A percentile compares a stretch with the other conserved stretches of the same genome.
Evolutionary conservation across 2,329 filamentous ascomycete species (phyloP).

Genomic region (Beauveria scarabaeidicola): DNA sequence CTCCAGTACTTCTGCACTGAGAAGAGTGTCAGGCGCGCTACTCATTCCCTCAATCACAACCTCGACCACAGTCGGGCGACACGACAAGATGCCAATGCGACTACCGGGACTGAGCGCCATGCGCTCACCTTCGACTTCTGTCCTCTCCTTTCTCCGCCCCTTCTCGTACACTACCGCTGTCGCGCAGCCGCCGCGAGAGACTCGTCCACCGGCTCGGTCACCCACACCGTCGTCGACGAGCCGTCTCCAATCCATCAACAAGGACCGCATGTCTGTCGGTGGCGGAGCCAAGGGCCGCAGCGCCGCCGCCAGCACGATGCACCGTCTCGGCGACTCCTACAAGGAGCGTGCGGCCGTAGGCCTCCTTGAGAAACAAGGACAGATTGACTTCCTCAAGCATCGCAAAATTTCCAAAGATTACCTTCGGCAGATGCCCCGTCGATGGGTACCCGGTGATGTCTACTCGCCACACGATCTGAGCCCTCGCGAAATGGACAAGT

Average conservation of each 20-base stretch:
- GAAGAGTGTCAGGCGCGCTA: background rate
- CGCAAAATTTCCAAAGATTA: constrained; percentile 41
- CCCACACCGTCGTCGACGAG: constrained; percentile 16
- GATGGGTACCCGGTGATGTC: constrained; percentile 71
- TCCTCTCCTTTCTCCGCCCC: constrained; percentile 16
- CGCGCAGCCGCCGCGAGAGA: constrained; percentile 19
- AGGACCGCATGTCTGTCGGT: constrained; percentile 8
- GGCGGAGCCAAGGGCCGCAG: constrained; percentile 5
- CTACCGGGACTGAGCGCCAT: constrained; percentile 21
- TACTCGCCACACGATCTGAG: constrained; percentile 87
- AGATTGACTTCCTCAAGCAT: constrained; percentile 31
- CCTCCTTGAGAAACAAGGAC: constrained; percentile 21
- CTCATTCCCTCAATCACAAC: background rate
- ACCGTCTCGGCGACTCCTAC: constrained; percentile 21
- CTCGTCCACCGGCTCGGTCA: constrained; percentile 18
- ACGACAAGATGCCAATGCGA: constrained; percentile 32
- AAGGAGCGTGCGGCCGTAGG: constrained; percentile 16
- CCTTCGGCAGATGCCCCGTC: constrained; percentile 56
- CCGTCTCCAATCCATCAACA: constrained; percentile 11
- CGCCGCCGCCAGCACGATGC: background rate
- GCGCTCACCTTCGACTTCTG: constrained; percentile 15
- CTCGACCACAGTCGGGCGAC: constrained; percentile 11
- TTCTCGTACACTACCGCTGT: constrained; percentile 23
- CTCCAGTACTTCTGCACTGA: background rate
- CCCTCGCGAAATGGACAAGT: constrained; percentile 71